Evolutionary conservation across 2,329 filamentous ascomycete species (phyloP).

Genomic region (Nannizzia gypsea): DNA sequence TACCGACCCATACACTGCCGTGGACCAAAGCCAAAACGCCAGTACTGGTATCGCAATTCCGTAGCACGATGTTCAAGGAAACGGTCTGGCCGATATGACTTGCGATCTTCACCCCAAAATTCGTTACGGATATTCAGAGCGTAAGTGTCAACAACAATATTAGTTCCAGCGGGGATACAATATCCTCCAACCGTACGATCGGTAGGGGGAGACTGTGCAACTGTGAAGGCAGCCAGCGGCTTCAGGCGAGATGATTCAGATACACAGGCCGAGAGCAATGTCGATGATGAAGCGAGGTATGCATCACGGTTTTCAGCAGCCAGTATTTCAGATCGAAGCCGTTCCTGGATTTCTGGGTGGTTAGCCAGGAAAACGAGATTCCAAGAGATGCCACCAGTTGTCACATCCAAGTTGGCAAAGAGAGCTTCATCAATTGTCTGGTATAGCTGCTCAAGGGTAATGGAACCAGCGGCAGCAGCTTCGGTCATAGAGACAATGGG

Average conservation of each 20-base stretch:
- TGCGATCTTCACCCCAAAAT: constrained; percentile 30
- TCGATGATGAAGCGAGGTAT: constrained; percentile 19
- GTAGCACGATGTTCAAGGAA: constrained; percentile 8
- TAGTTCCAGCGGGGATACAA: constrained; percentile 28
- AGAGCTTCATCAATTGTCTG: constrained; percentile 39
- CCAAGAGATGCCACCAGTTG: constrained; percentile 34
- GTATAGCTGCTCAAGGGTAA: constrained; percentile 22
- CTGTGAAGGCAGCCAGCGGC: constrained; percentile 32
- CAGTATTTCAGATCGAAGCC: constrained; percentile 19
- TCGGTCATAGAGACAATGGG: constrained; percentile 15
- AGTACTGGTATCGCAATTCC: constrained; percentile 4
- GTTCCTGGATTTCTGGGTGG: constrained; percentile 23
- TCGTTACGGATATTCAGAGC: constrained; percentile 32
- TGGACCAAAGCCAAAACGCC: constrained; percentile 7
- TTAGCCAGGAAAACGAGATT: constrained; percentile 33
- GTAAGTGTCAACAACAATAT: constrained; percentile 35
- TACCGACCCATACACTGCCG: constrained; percentile 4
- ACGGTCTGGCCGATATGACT: constrained; percentile 25
- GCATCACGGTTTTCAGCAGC: constrained; percentile 9
- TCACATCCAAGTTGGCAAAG: constrained; percentile 40
- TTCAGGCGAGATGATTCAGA: constrained; percentile 30
- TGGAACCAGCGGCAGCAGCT: constrained; percentile 13
- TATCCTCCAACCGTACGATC: constrained; percentile 25
- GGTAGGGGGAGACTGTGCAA: constrained; percentile 31
- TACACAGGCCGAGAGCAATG: constrained; percentile 27